These are phyloP conservation scores for Epicoccum nigrum DNA, from an alignment of 2,329 filamentous ascomycete genomes.

Conservation along the genomic window DNA sequence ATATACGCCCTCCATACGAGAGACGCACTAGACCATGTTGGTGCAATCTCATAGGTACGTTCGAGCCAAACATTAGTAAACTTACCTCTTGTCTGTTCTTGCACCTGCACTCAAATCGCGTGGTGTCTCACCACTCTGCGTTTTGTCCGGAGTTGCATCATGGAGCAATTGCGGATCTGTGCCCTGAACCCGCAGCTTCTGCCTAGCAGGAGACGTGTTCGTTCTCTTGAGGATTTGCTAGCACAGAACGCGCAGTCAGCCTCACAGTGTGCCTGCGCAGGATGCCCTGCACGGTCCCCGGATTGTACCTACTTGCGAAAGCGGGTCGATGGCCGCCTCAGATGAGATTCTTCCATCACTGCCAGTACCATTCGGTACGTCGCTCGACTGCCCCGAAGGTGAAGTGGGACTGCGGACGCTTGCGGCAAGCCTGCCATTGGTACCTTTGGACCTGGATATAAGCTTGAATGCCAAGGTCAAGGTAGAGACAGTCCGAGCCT, in stretches of 20 bases:
- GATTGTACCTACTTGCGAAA: constrained; percentile 65
- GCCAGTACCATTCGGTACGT: constrained; percentile 25
- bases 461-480: constrained; percentile 20
- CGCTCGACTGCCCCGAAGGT: constrained; percentile 24
- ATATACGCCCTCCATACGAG: constrained; percentile 19
- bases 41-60: not conserved
- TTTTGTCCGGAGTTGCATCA: constrained; percentile 57
- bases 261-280: constrained; percentile 1
- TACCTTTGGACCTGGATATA: constrained; percentile 26
- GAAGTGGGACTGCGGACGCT: constrained; percentile 37
- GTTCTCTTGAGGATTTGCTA: constrained; percentile 68
- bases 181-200: constrained; percentile 60
- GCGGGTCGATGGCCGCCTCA: constrained; percentile 64
- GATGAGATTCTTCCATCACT: constrained; percentile 24
- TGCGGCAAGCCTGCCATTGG: constrained; percentile 36
- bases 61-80: not conserved
- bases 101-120: constrained; percentile 28
- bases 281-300: constrained; percentile 6
- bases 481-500: constrained; percentile 11
- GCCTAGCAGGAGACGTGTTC: constrained; percentile 66
- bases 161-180: constrained; percentile 48
- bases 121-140: constrained; percentile 33
- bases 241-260: constrained; percentile 19
- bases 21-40: not conserved
- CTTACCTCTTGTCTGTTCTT: constrained; percentile 49